Conservation (phyloP, 495 filamentous ascomycete genomes). For the Lepraria neglecta region DNA sequence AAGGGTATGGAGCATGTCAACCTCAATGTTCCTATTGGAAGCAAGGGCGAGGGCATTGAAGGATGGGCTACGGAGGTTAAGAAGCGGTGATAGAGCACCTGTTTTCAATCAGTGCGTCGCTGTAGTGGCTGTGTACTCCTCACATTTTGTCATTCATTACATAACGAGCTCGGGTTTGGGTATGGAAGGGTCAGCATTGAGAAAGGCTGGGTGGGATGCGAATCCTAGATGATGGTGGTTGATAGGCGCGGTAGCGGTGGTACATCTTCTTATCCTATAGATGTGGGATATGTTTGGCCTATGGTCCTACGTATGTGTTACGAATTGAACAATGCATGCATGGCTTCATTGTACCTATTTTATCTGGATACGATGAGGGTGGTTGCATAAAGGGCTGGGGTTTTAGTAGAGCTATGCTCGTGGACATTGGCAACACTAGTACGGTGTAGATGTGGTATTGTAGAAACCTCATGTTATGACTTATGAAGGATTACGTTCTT, state of each 20-base stretch:
- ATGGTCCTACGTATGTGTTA: conserved; percentile 6
- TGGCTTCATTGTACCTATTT: conserved; percentile 1
- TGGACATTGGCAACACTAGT: background rate
- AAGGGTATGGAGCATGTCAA: conserved; percentile 78
- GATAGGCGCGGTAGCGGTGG: background rate
- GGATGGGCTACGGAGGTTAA: conserved; percentile 91
- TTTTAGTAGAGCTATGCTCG: background rate
- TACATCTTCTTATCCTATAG: conserved; percentile 11
- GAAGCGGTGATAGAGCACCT: conserved; percentile 54
- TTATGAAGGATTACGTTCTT: background rate
- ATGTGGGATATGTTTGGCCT: conserved; percentile 1
- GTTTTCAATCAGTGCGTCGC: background rate
- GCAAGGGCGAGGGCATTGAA: conserved; percentile 87
- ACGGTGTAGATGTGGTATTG: background rate
- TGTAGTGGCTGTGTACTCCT: background rate
- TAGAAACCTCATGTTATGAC: background rate
- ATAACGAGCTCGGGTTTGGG: conserved; percentile 1
- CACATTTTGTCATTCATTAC: conserved; percentile 7
- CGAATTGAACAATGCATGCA: conserved; percentile 7
- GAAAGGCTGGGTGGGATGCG: background rate
- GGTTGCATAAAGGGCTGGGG: background rate
- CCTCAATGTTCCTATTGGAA: conserved; percentile 67
- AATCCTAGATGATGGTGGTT: background rate
- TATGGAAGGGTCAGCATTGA: background rate
- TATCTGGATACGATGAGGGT: conserved; percentile 5